Conservation (phyloP, 2,329 filamentous ascomycete species). For the Xylaria sp. region DNA sequence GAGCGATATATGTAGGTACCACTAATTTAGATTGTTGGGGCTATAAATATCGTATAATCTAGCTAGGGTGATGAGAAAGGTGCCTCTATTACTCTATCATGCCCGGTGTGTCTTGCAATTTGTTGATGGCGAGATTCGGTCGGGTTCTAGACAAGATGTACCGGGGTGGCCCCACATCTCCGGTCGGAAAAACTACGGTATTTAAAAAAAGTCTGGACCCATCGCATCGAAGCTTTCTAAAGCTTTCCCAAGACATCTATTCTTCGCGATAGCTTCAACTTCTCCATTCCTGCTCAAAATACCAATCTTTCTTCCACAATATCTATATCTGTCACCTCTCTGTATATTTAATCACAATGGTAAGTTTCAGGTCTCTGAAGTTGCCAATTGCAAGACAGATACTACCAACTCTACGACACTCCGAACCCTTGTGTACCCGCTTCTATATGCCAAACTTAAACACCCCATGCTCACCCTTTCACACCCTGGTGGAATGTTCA, state of each 20-base stretch:
- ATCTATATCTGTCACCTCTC: not conserved
- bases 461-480: not conserved
- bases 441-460: not conserved
- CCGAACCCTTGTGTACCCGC: not conserved
- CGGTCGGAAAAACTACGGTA: conserved; percentile 48
- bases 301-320: conserved; percentile 13
- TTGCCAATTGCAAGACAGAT: no score
- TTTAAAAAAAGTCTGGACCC: conserved; percentile 44
- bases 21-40: not conserved
- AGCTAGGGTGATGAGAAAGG: not conserved
- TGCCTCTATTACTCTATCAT: not conserved
- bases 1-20: conserved; percentile 4
- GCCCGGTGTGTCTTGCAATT: not conserved
- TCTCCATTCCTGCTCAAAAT: conserved; percentile 27
- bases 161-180: conserved; percentile 12
- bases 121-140: not conserved
- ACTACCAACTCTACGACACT: not conserved
- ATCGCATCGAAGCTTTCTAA: conserved; percentile 46
- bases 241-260: conserved; percentile 47
- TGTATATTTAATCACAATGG: conserved; percentile 43
- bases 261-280: conserved; percentile 48
- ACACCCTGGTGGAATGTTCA: not conserved
- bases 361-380: conserved; percentile 33
- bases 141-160: not conserved
- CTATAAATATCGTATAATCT: not conserved